phyloP scores from a whole-genome alignment of 2,329 filamentous ascomycete species.

The Fusarium nanum region DNA sequence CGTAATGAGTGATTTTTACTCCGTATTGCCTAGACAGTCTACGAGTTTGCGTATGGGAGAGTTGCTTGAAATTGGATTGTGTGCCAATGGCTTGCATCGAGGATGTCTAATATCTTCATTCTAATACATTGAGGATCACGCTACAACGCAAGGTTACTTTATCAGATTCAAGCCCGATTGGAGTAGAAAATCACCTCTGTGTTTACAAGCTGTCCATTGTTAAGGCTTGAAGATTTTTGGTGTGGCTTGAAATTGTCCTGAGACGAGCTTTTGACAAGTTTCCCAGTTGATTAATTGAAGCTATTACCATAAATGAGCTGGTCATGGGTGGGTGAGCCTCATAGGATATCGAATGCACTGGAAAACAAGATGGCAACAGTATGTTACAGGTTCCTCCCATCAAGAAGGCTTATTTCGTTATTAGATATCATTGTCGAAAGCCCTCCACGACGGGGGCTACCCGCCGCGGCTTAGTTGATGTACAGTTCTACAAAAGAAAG shows the following conservation, averaged over 20 bases:
- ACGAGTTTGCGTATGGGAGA: neutral
- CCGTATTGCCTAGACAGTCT: neutral
- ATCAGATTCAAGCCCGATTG: neutral
- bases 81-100: neutral
- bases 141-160: neutral
- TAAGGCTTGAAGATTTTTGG: neutral
- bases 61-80: neutral
- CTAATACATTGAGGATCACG: neutral
- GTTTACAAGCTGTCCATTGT: neutral
- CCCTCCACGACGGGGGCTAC: slow-evolving; percentile 30
- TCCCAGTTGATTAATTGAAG: neutral
- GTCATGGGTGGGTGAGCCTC: neutral
- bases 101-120: neutral
- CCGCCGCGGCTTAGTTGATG: slow-evolving; percentile 45
- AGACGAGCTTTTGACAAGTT: neutral
- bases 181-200: neutral
- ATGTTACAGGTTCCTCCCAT: neutral
- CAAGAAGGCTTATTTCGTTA: neutral
- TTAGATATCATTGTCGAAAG: slow-evolving; percentile 34
- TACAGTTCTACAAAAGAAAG: slow-evolving; percentile 51
- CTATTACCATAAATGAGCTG: too few species aligned
- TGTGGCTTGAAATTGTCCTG: neutral
- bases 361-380: neutral
- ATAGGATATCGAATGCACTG: neutral
- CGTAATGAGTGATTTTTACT: neutral